These are phyloP conservation scores for Colletotrichum australisinense DNA, from an alignment of 2,329 filamentous ascomycete species.

Conservation along the genomic window DNA sequence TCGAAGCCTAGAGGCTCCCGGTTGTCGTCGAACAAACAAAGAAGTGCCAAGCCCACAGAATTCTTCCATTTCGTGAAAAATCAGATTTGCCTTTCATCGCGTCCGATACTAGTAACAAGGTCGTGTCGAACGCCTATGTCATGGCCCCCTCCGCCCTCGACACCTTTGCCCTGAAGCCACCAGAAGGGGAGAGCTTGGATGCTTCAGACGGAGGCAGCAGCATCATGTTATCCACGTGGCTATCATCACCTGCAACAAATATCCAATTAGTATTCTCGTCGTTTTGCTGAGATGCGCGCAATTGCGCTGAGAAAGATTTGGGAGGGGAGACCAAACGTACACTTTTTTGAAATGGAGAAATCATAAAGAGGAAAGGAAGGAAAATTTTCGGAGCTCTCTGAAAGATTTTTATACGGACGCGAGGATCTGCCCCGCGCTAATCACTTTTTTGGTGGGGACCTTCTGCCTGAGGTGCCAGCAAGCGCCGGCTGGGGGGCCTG, in stretches of 20 bases:
- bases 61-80: conserved; percentile 52
- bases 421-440: conserved; percentile 35
- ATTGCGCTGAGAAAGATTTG: conserved; percentile 18
- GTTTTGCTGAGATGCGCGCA: neutral
- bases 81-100: conserved; percentile 99
- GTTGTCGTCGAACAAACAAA: neutral
- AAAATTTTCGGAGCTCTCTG: conserved; percentile 47
- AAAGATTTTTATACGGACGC: conserved; percentile 50
- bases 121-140: conserved; percentile 99
- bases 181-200: conserved; percentile 85
- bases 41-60: neutral
- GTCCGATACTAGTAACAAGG: conserved; percentile 97
- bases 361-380: conserved; percentile 74
- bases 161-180: conserved; percentile 89
- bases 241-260: conserved; percentile 91
- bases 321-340: conserved; percentile 67
- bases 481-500: neutral
- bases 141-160: conserved; percentile 76
- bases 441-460: conserved; percentile 42
- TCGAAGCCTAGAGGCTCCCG: neutral
- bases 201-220: conserved; percentile 73
- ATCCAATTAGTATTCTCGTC: conserved; percentile 38
- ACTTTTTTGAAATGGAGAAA: conserved; percentile 99
- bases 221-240: conserved; percentile 95
- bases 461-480: conserved; percentile 34